phyloP scores from a whole-genome alignment of 805 yeast species.

The Wickerhamomyces queroliae region DNA sequence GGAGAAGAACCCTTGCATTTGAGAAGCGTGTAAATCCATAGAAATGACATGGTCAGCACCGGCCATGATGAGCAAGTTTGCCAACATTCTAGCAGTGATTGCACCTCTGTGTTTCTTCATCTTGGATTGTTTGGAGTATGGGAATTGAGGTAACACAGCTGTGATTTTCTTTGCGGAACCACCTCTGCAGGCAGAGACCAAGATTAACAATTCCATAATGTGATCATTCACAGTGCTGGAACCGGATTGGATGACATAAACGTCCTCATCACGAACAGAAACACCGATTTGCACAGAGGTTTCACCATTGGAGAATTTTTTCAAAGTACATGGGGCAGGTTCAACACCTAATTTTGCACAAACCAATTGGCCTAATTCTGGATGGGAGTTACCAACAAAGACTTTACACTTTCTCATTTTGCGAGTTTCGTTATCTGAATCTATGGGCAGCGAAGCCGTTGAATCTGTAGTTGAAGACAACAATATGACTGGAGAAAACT shows the following conservation, averaged over 20 bases:
- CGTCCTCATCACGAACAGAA: constrained; percentile 95
- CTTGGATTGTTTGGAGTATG: constrained; percentile 94
- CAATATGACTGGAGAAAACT: too few relatives aligned
- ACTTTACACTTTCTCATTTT: constrained; percentile 94
- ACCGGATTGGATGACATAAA: constrained; percentile 87
- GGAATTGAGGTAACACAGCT: constrained; percentile 96
- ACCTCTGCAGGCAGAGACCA: constrained; percentile 93
- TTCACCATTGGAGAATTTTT: constrained; percentile 95
- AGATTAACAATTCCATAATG: constrained; percentile 90
- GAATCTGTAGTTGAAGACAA: constrained; percentile 4
- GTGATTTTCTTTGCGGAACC: constrained; percentile 97
- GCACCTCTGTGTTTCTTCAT: constrained; percentile 99
- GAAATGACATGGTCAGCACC: constrained; percentile 99
- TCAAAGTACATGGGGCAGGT: constrained; percentile 87
- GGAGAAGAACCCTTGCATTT: constrained; percentile 98
- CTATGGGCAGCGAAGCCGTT: constrained; percentile 5
- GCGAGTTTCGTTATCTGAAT: not conserved
- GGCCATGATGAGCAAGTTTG: constrained; percentile 92
- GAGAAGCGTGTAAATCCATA: constrained; percentile 94
- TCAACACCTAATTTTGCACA: constrained; percentile 89
- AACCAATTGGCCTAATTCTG: constrained; percentile 84
- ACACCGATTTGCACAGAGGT: constrained; percentile 94
- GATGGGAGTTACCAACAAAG: constrained; percentile 95
- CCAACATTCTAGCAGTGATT: constrained; percentile 96
- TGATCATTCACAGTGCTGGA: constrained; percentile 86